Percentiles rank a stretch among this genome's conserved stretches.
These are phyloP conservation scores for Hymenochaete sp. DNA, from an alignment of 1,284 basidiomycete genomes.

Conservation along the genomic window DNA sequence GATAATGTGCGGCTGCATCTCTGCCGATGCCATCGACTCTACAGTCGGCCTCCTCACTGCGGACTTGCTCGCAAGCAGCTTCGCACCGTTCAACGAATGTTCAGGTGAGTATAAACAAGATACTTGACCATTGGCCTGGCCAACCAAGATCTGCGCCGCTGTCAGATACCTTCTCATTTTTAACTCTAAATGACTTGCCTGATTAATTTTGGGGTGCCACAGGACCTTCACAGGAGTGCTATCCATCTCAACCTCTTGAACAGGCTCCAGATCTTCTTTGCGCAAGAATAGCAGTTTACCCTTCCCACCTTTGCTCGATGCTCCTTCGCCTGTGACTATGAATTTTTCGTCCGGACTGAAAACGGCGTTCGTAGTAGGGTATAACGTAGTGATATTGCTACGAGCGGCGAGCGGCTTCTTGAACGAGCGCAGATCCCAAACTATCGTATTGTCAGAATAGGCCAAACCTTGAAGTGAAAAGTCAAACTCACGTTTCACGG, in stretches of 20 bases:
- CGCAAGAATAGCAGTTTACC: slow-evolving; percentile 71
- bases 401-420: slow-evolving; percentile 75
- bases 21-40: slow-evolving; percentile 75
- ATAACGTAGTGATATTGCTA: slow-evolving; percentile 63
- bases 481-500: slow-evolving; percentile 72
- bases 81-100: slow-evolving; percentile 85
- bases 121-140: slow-evolving; percentile 82
- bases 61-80: slow-evolving; percentile 74
- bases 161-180: slow-evolving; percentile 6
- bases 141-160: slow-evolving; percentile 62
- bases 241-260: slow-evolving; percentile 54
- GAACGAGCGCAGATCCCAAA: slow-evolving; percentile 90
- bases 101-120: slow-evolving; percentile 85
- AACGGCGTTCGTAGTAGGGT: slow-evolving; percentile 85
- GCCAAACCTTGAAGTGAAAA: neutral
- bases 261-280: slow-evolving; percentile 60
- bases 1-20: slow-evolving; percentile 65
- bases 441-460: slow-evolving; percentile 34
- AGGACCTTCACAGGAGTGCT: slow-evolving; percentile 79
- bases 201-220: slow-evolving; percentile 98
- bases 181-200: slow-evolving; percentile 44
- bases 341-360: slow-evolving; percentile 89
- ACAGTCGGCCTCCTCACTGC: slow-evolving; percentile 64
- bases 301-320: slow-evolving; percentile 51
- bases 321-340: slow-evolving; percentile 75